Conservation (phyloP, 1,284 basidiomycete genomes). For the Grifola frondosa region DNA sequence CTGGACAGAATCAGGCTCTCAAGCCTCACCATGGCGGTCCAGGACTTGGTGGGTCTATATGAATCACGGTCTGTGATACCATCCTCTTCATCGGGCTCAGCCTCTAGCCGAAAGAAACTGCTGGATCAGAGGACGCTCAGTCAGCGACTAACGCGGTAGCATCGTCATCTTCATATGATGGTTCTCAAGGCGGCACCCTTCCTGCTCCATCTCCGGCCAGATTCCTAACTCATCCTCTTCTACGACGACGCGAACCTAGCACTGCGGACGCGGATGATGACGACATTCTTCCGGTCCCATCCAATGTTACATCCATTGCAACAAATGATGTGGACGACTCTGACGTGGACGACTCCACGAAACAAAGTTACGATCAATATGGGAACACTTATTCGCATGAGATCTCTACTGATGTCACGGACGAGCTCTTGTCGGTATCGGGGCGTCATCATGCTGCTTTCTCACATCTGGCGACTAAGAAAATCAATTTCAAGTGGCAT, state of each 20-base stretch:
- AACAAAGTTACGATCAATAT: too few relatives aligned
- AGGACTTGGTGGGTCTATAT: constrained; percentile 31
- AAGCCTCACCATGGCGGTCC: constrained; percentile 27
- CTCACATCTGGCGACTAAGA: constrained; percentile 2
- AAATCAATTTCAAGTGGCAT: background rate
- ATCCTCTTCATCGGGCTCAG: constrained; percentile 5
- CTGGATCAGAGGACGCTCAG: constrained; percentile 1
- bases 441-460: constrained; percentile 7
- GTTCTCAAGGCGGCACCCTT: background rate
- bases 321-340: background rate
- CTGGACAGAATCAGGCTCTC: background rate
- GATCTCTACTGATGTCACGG: constrained; percentile 18
- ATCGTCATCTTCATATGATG: background rate
- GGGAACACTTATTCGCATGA: background rate
- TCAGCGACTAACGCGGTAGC: background rate
- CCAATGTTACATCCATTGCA: background rate
- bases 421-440: constrained; percentile 13
- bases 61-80: constrained; percentile 19
- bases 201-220: constrained; percentile 12
- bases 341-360: background rate
- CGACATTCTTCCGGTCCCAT: constrained; percentile 5
- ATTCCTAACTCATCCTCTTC: constrained; percentile 22
- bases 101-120: constrained; percentile 2
- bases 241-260: constrained; percentile 25
- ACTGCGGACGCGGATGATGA: constrained; percentile 23